These are phyloP conservation scores for Coemansia erecta DNA, from an alignment of 192 early-diverging fungal genomes.

Conservation along the genomic window DNA sequence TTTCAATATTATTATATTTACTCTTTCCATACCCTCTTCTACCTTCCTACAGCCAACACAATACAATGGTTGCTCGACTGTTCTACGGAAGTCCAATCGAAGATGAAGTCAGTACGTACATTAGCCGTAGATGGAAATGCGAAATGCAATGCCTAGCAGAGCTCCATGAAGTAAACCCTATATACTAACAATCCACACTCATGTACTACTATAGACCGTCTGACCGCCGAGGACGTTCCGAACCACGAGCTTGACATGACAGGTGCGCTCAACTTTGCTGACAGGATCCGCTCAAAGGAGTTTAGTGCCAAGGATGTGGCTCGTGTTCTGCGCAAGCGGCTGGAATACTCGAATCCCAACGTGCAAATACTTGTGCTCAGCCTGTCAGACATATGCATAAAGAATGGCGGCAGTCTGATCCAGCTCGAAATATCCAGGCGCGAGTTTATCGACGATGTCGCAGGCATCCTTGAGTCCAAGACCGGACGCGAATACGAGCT, in stretches of 20 bases:
- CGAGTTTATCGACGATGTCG: conserved; percentile 88
- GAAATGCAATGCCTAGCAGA: not conserved
- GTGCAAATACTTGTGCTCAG: conserved; percentile 87
- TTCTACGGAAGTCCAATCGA: conserved; percentile 52
- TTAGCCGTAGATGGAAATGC: not conserved
- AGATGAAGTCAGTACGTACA: conserved; percentile 52
- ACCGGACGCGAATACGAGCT: conserved; percentile 72
- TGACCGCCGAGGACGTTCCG: conserved; percentile 89
- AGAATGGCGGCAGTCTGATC: conserved; percentile 89
- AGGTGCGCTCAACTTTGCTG: conserved; percentile 84
- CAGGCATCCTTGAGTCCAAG: conserved; percentile 56
- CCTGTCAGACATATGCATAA: conserved; percentile 90
- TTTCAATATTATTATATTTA: not conserved
- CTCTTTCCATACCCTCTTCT: not conserved
- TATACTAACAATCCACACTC: not conserved
- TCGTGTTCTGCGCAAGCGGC: conserved; percentile 70
- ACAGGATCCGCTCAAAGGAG: conserved; percentile 87
- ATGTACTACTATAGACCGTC: conserved; percentile 58
- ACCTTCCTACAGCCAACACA: conserved; percentile 1
- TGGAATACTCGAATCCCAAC: conserved; percentile 91
- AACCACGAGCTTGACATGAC: conserved; percentile 82
- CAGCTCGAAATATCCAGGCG: conserved; percentile 80
- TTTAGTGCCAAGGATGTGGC: conserved; percentile 72
- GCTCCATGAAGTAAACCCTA: not conserved
- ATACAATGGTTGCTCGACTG: conserved; percentile 48